These are phyloP conservation scores for Wickerhamiella parazyma DNA, from an alignment of 805 yeast species.

Conservation along the genomic window DNA sequence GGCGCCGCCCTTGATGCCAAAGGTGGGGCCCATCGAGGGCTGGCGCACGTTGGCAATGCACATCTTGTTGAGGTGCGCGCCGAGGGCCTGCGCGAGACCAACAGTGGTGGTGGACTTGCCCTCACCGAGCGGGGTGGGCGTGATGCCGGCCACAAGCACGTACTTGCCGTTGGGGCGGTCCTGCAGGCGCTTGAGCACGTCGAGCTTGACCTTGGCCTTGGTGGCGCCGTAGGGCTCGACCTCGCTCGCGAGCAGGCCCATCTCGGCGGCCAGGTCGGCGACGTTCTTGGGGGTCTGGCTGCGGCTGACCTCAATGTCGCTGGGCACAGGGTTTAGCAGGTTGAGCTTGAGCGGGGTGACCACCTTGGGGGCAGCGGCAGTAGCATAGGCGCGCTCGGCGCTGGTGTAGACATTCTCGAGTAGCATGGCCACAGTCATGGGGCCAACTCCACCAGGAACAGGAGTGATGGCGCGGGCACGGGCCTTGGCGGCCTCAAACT, in stretches of 20 bases:
- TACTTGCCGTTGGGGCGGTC: slow-evolving; percentile 63
- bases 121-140: slow-evolving; percentile 97
- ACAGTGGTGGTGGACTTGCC: slow-evolving; percentile 95
- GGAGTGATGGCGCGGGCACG: slow-evolving; percentile 73
- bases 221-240: slow-evolving; percentile 77
- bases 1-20: slow-evolving; percentile 98
- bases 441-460: slow-evolving; percentile 99
- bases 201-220: slow-evolving; percentile 76
- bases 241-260: slow-evolving; percentile 67
- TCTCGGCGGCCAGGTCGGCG: slow-evolving; percentile 57
- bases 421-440: slow-evolving; percentile 97
- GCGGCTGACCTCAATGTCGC: slow-evolving; percentile 82
- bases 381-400: slow-evolving; percentile 38
- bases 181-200: slow-evolving; percentile 53
- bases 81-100: slow-evolving; percentile 92
- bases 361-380: slow-evolving; percentile 32
- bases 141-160: slow-evolving; percentile 88
- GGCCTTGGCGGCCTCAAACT: slow-evolving; percentile 49
- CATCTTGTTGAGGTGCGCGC: slow-evolving; percentile 72
- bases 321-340: slow-evolving; percentile 60
- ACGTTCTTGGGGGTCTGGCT: slow-evolving; percentile 79
- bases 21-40: slow-evolving; percentile 98
- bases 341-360: slow-evolving; percentile 45
- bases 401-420: slow-evolving; percentile 70
- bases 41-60: slow-evolving; percentile 93